Evolutionary conservation across 176 grass and related monocot species (phyloP), one percentile per base, ranked within the genome.

Genomic region (Echinochloa phyllopogon): DNA sequence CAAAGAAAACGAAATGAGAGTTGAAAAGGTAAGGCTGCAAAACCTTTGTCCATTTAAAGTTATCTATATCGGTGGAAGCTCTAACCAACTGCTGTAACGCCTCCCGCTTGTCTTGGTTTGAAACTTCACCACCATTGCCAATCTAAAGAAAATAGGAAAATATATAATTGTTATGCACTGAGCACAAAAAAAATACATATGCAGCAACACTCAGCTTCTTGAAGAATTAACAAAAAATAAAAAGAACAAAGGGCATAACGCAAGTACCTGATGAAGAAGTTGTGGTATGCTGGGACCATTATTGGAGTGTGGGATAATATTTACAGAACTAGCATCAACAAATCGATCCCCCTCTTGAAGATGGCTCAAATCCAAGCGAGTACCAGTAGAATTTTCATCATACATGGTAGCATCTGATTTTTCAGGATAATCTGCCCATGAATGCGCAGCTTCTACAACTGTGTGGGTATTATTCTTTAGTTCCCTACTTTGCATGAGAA

Each of bases 21-120:
- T 56, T 83, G 5, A 71, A 83, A 65, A 38, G 13, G 50, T 55
- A 62, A 9, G 59, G 44, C 51, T 83, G 42, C 78, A 83, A 80
- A 79, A 97, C 95, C 90, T 97, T 97, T 84, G 84, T 82, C 92
- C 95, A 94, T 78, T 92, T 79, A 72, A 88, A 94, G 29, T 44
- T 89, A 53, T 97, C 88, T 71, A 91, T 89, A 77, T 88, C 77
- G n/a, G 41, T 10, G 16, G 92, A 94, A 82, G 80, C 84, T 88
- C 81, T 86, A 78, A 91, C 50, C 74, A 97, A 89, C 64, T 92
- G 95, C 20, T 97, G 95, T 39, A 94, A 73, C 8, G 84, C 86
- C 40, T 91, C 90, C 47, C 11, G 74, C 86, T 91, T 97, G 27
- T 89, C 90, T 42, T 76, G 51, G 63, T 65, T 83, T 56, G 92